Base-by-base conservation (phyloP, 306 rosid species). In the Sindora glabra region DNA sequence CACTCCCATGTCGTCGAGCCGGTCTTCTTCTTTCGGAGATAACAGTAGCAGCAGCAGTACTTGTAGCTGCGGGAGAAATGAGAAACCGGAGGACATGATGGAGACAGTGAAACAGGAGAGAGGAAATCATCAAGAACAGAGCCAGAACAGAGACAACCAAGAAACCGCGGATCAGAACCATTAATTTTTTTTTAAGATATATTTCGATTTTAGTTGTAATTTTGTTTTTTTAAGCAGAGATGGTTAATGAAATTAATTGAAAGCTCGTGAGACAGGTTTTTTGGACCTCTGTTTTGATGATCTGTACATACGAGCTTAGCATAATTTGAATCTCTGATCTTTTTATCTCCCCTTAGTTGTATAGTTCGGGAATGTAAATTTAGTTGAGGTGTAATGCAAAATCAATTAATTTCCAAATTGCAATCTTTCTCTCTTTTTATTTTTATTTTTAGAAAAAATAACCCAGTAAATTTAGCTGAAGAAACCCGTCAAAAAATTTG, bases 291-390 rank as follows among this genome's bases (percentile, higher is more conserved):
- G 21, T 10, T 25, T 25, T 39, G 41, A 49, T 65, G 54, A 21
- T 62, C 44, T 21, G 26, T 64, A 18, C 29, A 15, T 4, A 34
- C 54, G 49, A 52, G 53, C 49, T 49, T 4, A n/a, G 22, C 55
- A 45, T 71, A 81, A 15, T 36, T 56, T n/a, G 27, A 22, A 29
- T 16, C 38, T 53, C 40, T 32, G 23, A 14, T 19, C 48, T 27
- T 65, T 39, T 21, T 17, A n/a, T n/a, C 16, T 59, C 25, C n/a
- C 1, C 14, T 19, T 59, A 6, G 2, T 3, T 44, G 73, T 59
- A 65, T 56, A 62, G 69, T 62, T 63, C 86, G 95, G 86, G 72
- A 83, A 69, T 79, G 90, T 87, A 81, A 80, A 86, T 83, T 76
- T 19, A 65, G 21, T 66, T 78, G 90, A 86, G 95, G 34, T 69